Conservation (phyloP, 345 rosid species). For the Nephelium lappaceum region DNA sequence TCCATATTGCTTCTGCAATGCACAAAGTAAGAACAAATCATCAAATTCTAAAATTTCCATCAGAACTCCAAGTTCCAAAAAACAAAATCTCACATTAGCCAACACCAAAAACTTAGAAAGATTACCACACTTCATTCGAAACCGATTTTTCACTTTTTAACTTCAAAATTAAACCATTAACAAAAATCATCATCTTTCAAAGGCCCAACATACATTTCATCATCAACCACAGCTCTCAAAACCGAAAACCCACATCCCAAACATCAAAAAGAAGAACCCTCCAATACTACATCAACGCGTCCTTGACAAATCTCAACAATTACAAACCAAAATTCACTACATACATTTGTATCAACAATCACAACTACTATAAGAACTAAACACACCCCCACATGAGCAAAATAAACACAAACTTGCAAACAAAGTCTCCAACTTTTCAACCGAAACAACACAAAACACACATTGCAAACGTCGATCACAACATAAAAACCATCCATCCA, state of each 20-base stretch:
- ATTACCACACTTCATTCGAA: neutral
- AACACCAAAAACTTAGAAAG: neutral
- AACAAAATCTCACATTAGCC: slow-evolving; percentile 5
- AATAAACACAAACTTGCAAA: neutral
- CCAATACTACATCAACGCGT: neutral
- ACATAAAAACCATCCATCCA: neutral
- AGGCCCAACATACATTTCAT: neutral
- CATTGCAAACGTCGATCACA: slow-evolving; percentile 4
- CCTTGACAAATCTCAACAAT: neutral
- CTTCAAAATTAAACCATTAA: neutral
- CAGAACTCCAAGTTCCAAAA: neutral
- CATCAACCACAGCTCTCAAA: slow-evolving; percentile 1
- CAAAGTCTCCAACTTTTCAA: slow-evolving; percentile 1
- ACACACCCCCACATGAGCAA: neutral
- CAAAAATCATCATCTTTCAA: neutral
- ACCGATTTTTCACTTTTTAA: neutral
- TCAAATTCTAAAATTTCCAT: neutral
- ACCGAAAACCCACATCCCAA: slow-evolving; percentile 16
- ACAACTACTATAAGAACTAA: neutral
- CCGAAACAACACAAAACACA: neutral
- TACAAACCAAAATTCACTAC: neutral
- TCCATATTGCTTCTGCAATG: slow-evolving; percentile 48
- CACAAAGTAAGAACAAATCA: neutral
- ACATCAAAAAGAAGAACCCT: neutral
- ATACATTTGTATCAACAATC: slow-evolving; percentile 14